Percentiles rank a stretch among this genome's conserved stretches.
These are phyloP conservation scores for Samsoniella hepiali DNA, from an alignment of 2,329 filamentous ascomycete genomes.

Conservation along the genomic window DNA sequence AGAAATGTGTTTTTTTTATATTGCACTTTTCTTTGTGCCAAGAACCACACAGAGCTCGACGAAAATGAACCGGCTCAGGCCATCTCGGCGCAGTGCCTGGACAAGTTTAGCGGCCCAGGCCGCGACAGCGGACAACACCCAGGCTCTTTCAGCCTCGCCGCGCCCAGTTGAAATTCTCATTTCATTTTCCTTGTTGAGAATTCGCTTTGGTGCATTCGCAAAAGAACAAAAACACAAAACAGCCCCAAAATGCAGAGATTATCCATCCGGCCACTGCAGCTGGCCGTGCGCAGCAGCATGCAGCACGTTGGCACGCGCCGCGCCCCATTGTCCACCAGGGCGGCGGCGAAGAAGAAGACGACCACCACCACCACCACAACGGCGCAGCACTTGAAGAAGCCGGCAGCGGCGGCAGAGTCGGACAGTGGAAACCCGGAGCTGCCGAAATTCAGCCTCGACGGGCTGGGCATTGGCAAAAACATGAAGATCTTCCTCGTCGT, in stretches of 20 bases:
- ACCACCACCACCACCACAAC: neutral
- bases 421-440: constrained; percentile 21
- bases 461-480: constrained; percentile 29
- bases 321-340: neutral
- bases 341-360: neutral
- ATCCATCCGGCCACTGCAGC: neutral
- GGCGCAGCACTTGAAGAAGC: neutral
- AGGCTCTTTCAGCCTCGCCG: neutral
- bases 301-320: neutral
- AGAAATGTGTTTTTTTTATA: too few species aligned
- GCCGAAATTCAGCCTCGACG: constrained; percentile 27
- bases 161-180: neutral
- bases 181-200: neutral
- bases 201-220: neutral
- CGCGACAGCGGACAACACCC: neutral
- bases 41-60: neutral
- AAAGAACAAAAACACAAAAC: neutral
- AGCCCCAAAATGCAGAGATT: neutral
- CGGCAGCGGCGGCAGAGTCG: constrained; percentile 19
- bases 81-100: neutral
- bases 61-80: constrained; percentile 14
- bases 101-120: neutral
- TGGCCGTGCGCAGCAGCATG: neutral
- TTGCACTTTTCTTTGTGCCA: too few species aligned
- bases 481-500: constrained; percentile 27